A percentile compares a stretch with the other conserved stretches of the same genome.
Conservation (phyloP, 345 rosid species). For the Noccaea caerulescens region DNA sequence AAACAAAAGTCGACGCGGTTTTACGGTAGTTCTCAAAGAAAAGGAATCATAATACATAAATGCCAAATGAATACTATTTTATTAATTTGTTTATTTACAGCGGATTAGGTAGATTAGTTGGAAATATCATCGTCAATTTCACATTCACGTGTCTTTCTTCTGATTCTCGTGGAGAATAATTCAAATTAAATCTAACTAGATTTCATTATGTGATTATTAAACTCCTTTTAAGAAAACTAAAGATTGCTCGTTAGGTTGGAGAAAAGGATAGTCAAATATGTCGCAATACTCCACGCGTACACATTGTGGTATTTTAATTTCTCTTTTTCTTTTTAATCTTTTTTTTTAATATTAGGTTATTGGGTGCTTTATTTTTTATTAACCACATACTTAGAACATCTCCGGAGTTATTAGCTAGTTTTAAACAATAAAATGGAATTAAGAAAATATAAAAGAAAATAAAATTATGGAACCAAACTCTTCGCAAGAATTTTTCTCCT, state of each 20-base stretch:
- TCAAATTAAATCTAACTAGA: background rate
- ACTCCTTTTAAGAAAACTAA: background rate
- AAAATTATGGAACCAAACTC: too few species aligned
- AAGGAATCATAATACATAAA: background rate
- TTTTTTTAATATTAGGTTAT: too few species aligned
- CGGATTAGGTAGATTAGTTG: constrained; percentile 34
- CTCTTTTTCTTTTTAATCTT: too few species aligned
- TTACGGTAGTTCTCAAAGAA: background rate
- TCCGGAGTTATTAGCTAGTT: too few species aligned
- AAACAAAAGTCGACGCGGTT: constrained; percentile 11
- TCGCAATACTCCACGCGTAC: constrained; percentile 2
- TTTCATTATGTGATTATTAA: background rate
- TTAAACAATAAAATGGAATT: too few species aligned
- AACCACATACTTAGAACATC: too few species aligned
- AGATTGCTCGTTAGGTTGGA: background rate
- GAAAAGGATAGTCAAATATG: constrained; percentile 9
- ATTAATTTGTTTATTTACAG: background rate
- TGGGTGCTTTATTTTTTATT: too few species aligned
- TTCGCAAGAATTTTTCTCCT: background rate
- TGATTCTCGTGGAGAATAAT: constrained; percentile 1
- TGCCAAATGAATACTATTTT: background rate
- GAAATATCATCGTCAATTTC: constrained; percentile 4
- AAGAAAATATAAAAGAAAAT: too few species aligned
- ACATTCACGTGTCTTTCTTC: constrained; percentile 5
- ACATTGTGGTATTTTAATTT: constrained; percentile 17